A percentile compares a stretch with the other conserved stretches of the same genome.
phyloP scores from a whole-genome alignment of 2,329 filamentous ascomycete genomes.

The Botrytis porri region DNA sequence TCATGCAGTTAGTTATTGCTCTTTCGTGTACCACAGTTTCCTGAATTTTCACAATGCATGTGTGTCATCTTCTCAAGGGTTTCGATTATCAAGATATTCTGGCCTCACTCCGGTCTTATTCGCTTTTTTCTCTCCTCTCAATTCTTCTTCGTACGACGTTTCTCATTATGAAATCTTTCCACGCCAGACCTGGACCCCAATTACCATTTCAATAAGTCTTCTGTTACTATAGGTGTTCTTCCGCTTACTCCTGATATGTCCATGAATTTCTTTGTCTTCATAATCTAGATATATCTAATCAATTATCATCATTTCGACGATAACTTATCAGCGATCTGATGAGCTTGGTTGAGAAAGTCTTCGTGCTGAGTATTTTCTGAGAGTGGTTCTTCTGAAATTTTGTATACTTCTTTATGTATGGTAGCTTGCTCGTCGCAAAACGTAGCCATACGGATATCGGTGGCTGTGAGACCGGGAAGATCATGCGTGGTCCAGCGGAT shows the following conservation, averaged over 20 bases:
- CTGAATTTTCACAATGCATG: not conserved
- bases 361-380: not conserved
- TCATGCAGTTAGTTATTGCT: not conserved
- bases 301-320: not conserved
- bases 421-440: conserved; percentile 48
- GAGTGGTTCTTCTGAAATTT: not conserved
- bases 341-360: not conserved
- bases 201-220: too few relatives aligned
- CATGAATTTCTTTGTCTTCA: not conserved
- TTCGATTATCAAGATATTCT: not conserved
- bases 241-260: not conserved
- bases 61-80: not conserved
- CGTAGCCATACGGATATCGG: conserved; percentile 60
- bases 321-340: not conserved
- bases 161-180: not conserved
- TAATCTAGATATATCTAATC: not conserved
- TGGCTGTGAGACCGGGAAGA: conserved; percentile 61
- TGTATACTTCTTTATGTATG: not conserved
- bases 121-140: not conserved
- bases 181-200: not conserved
- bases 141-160: not conserved
- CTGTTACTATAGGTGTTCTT: too few relatives aligned
- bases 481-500: conserved; percentile 73
- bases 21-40: not conserved
- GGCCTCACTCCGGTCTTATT: not conserved